Evolutionary conservation across 1,139 yeast species (phyloP), one percentile per base, ranked within the genome.

Genomic region (Fermentozyma sake): DNA sequence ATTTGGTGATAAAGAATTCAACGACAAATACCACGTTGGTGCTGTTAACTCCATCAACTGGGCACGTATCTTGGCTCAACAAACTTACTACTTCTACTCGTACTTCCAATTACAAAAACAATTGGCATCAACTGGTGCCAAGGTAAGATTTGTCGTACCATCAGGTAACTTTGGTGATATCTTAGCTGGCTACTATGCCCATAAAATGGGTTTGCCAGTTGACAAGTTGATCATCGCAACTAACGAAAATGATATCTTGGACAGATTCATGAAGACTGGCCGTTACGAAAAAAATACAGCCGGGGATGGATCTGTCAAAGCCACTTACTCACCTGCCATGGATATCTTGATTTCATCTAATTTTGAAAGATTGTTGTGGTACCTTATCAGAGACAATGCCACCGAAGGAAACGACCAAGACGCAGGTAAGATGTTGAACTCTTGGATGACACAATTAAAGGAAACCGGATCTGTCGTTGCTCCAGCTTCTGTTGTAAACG

Each of bases 91-190:
- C 66, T 89, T 86, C 69, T 79, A 83, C 59, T 77, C 97, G 4
- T 93, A 79, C 66, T 89, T 91, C 72, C 79, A 79, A 51, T 69
- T 87, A 35, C 50, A 58, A 38, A 75, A 74, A 44, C 31, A 28
- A 14, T 30, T 33, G 12, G 50, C 63, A 20, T 61, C 63, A 28
- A 48, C 52, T 23, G 42, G 51, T 19, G 33, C 58, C 27, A 74
- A 74, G 44, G 76, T 85, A 33, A 80, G 86, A 47, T 91, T 76
- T 52, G 95, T 91, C 26, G 98, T 91, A 26, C 98, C 98, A 46
- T 82, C 95, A 32, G 98, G 98, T 50, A 91, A 91, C 69, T 91
- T 91, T 58, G 98, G 98, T 51, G 98, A 91, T 52, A 89, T 91
- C 34, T 74, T 93, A 34, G 98, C 98, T 17, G 98, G 98, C 33